Base-by-base conservation (phyloP, 106 monocot genomes). In the Triglochin maritima region DNA sequence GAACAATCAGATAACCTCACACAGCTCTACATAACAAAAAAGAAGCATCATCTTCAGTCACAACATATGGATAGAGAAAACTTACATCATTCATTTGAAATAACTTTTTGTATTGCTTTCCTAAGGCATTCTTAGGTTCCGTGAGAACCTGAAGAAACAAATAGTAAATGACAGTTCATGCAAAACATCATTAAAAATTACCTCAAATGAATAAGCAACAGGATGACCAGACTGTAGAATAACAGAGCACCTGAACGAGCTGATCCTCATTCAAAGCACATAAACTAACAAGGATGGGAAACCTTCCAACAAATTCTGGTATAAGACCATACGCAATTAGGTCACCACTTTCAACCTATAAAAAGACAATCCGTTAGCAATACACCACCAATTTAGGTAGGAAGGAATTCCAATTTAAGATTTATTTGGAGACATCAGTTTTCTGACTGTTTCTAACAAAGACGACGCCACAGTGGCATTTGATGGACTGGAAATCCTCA, bases 221-320 rank as follows among this genome's bases (percentile, higher is more conserved):
- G 47, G 49, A 6, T 14, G 14, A 48, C 44, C 47, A 48, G 29
- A 29, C 29, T 29, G n/a, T n/a, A 29, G 29, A 29, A 29, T 29
- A 64, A 7, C 7, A 29, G 47, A 64, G 17, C 59, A 90, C 89
- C 81, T 90, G 83, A 61, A 90, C 81, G 59, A 90, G 75, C 63
- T 90, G 90, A 17, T 86, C 72, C 48, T 86, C 90, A 63, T 70
- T 86, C 17, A 90, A 78, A 47, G 83, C 79, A 15, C 74, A 82
- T 66, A 90, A 80, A 62, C 81, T 79, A 68, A 81, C 81, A 17
- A 86, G 74, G 56, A 90, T 69, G 2, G 90, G 86, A 29, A 90
- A 84, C 49, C 90, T 81, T 72, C 90, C 90, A 75, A 90, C 71
- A 77, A 90, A 90, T 77, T 90, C 90, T 70, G 90, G 90, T 72